phyloP scores from a whole-genome alignment of 2,329 filamentous ascomycete genomes.

The Colletotrichum sp. region DNA sequence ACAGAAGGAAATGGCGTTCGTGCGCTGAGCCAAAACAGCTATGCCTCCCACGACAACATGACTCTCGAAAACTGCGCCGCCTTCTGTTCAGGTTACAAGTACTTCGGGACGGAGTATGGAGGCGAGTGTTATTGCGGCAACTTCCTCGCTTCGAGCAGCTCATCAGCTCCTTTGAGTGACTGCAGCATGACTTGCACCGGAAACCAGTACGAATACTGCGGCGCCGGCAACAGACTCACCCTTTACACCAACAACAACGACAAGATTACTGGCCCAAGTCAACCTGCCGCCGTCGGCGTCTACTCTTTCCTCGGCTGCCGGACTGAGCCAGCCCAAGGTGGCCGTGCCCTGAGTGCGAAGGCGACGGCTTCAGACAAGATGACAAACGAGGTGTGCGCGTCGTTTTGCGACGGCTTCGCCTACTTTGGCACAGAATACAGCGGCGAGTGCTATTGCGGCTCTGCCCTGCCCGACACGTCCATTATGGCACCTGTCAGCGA shows the following conservation, averaged over 20 bases:
- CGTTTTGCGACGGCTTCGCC: constrained; percentile 32
- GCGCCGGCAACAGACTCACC: constrained; percentile 35
- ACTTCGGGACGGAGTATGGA: constrained; percentile 46
- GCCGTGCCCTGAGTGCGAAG: constrained; percentile 35
- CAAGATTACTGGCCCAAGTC: constrained; percentile 30
- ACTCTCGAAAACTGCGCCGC: constrained; percentile 37
- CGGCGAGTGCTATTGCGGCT: constrained; percentile 42
- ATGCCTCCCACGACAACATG: constrained; percentile 30
- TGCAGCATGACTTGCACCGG: constrained; percentile 40
- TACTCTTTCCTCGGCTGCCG: constrained; percentile 40
- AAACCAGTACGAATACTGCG: constrained; percentile 37
- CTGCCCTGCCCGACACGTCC: constrained; percentile 31
- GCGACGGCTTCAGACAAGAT: constrained; percentile 30
- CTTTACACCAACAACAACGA: constrained; percentile 35
- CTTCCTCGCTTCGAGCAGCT: constrained; percentile 30
- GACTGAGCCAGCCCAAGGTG: constrained; percentile 36
- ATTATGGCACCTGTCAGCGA: constrained; percentile 33
- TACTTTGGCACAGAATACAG: constrained; percentile 44
- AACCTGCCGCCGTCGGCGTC: constrained; percentile 34
- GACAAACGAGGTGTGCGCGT: constrained; percentile 37
- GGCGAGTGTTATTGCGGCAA: constrained; percentile 45
- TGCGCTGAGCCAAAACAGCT: constrained; percentile 35
- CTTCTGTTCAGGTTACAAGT: constrained; percentile 40
- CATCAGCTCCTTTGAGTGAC: constrained; percentile 32
- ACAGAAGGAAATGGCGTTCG: constrained; percentile 39